Evolutionary conservation across 2,329 filamentous ascomycete species (phyloP), one percentile per base, ranked within the genome.

Genomic region (Onygenales sp.): DNA sequence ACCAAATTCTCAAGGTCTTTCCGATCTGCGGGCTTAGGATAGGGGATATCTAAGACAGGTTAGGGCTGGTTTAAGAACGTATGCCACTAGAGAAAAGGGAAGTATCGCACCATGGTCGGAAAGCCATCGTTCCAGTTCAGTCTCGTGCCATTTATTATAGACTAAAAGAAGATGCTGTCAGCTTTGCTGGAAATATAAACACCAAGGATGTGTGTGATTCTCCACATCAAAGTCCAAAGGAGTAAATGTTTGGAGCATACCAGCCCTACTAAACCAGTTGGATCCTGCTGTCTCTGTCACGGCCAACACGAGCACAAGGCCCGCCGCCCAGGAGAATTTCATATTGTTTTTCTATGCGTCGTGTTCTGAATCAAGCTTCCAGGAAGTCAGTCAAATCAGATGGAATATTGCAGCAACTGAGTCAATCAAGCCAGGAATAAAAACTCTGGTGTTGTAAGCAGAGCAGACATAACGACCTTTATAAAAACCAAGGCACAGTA

Each of bases 61-160:
- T 50, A 27, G 27, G 32, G 38, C n/a, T 7, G 9, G 38, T 21
- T 38, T 21, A n/a, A 7, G 6, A 27, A 6, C 32, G 31, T 10
- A 32, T 31, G 50, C n/a, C 5, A 10, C 17, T 45, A 32, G 13
- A 49, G n/a, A 17, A 44, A 32, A 31, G 7, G 4, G 9, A 14
- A 13, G 43, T 13, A 33, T 49, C 53, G 43, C 60, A 72, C 71
- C 83, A 74, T 97, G 81, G 68, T 98, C 93, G 33, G 87, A 87
- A 49, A 98, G 83, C 93, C 93, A 98, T 65, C 91, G 83, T 76
- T 98, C 92, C 33, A 98, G 83, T 78, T 98, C 93, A 21, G 89
- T 95, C 77, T 97, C 86, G 65, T 97, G 92, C 93, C 93, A 98
- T 71, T 93, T 96, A 75, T 97, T 96, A 79, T 97, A 97, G 13